A percentile compares a stretch with the other conserved stretches of the same genome.
phyloP scores from a whole-genome alignment of 352 stramenopile species.

The Globisporangium polare region DNA sequence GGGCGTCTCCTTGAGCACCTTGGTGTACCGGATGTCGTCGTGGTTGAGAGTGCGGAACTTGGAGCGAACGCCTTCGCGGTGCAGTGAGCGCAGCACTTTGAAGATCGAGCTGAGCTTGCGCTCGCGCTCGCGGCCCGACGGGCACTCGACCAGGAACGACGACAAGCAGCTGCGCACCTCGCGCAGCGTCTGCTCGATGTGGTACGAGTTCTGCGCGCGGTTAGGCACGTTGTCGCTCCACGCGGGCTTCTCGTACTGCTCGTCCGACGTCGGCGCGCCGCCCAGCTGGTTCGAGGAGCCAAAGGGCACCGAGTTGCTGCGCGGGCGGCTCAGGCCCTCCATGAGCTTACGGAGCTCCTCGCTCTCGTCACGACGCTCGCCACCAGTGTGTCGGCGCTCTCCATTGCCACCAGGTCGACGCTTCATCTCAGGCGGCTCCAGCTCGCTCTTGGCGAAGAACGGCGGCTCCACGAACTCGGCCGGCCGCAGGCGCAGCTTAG shows the following conservation, averaged over 20 bases:
- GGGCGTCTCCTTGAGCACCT: constrained; percentile 59
- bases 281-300: constrained; percentile 34
- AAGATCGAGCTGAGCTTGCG: constrained; percentile 68
- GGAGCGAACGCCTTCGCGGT: constrained; percentile 55
- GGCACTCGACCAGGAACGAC: constrained; percentile 60
- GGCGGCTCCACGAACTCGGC: constrained; percentile 3
- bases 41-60: constrained; percentile 66
- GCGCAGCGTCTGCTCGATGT: constrained; percentile 38
- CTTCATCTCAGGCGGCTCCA: constrained; percentile 14
- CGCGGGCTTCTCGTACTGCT: constrained; percentile 37
- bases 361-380: constrained; percentile 31
- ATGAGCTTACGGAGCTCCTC: constrained; percentile 60
- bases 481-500: constrained; percentile 2
- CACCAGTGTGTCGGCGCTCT: constrained; percentile 9
- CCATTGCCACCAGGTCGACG: neutral
- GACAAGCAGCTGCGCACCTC: constrained; percentile 54
- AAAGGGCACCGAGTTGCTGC: constrained; percentile 60
- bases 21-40: constrained; percentile 68
- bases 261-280: constrained; percentile 25
- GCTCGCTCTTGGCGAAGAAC: constrained; percentile 40
- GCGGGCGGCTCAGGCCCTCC: constrained; percentile 53
- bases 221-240: constrained; percentile 57
- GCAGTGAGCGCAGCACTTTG: constrained; percentile 64
- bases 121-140: constrained; percentile 52
- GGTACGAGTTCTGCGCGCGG: constrained; percentile 29